Percentiles rank a stretch among this genome's conserved stretches.
These are phyloP conservation scores for Solidago caesia DNA, from an alignment of 129 eudicot species.

Conservation along the genomic window DNA sequence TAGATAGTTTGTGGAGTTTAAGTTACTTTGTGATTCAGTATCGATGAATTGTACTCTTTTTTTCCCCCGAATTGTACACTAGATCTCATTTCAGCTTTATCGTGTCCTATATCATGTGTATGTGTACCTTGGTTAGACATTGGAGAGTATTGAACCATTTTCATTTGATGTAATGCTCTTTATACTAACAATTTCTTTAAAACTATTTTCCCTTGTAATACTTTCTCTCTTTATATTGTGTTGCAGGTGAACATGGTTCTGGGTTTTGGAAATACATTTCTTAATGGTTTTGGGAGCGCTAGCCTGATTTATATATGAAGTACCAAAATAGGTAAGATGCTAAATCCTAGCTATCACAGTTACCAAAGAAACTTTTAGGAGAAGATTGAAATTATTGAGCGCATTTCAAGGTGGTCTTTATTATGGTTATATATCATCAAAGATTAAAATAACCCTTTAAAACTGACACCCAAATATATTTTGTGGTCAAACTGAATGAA, in stretches of 20 bases:
- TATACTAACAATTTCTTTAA: not conserved
- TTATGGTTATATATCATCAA: no score
- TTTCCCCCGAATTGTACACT: no score
- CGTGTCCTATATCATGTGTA: not conserved
- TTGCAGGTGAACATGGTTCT: slow-evolving; percentile 28
- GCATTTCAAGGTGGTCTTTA: no score
- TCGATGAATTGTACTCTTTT: not conserved
- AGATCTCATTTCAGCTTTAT: not conserved
- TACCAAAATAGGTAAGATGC: slow-evolving; percentile 17
- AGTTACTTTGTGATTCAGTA: not conserved
- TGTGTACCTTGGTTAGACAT: not conserved
- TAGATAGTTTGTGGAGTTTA: slow-evolving; percentile 2
- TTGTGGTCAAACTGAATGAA: no score
- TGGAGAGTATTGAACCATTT: no score
- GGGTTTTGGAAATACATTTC: slow-evolving; percentile 21
- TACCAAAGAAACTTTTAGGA: no score
- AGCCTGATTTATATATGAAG: slow-evolving; percentile 6
- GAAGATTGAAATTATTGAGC: no score
- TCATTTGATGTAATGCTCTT: no score
- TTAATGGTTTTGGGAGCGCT: slow-evolving; percentile 16
- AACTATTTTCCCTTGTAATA: not conserved
- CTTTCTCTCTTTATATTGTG: not conserved
- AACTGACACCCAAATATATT: no score
- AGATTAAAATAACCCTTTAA: no score
- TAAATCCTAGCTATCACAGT: no score